phyloP scores from a whole-genome alignment of 2,329 filamentous ascomycete genomes.

The Neonectria magnoliae region DNA sequence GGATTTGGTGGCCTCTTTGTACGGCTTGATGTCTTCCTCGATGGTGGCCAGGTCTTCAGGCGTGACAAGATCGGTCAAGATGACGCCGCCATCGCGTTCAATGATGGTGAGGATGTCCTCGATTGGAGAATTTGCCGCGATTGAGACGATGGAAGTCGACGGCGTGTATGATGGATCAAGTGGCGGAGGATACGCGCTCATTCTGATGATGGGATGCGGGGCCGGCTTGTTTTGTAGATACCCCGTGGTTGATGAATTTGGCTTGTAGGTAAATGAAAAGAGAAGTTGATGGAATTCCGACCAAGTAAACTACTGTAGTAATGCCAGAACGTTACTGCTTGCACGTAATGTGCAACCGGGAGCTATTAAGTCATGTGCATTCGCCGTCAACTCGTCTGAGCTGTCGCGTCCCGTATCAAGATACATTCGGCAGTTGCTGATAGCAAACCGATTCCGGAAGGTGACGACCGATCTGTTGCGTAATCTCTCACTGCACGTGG shows the following conservation, averaged over 20 bases:
- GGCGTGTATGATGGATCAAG: background rate
- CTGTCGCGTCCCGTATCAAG: background rate
- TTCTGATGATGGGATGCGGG: background rate
- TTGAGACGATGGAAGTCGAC: background rate
- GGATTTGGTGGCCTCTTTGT: background rate
- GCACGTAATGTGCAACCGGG: background rate
- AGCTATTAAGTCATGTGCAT: background rate
- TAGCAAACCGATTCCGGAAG: background rate
- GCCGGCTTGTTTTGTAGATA: background rate
- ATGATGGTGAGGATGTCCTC: background rate
- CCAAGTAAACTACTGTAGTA: background rate
- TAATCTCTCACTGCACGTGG: background rate
- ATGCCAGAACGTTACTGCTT: background rate
- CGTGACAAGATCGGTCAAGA: background rate
- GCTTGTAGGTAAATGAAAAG: too few species aligned
- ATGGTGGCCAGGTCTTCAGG: background rate
- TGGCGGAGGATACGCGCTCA: background rate
- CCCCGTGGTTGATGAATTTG: background rate
- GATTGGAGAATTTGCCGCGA: background rate
- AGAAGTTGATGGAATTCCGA: too few species aligned
- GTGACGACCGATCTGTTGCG: constrained; percentile 1
- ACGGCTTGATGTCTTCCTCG: background rate
- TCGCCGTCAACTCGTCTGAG: background rate
- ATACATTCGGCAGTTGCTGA: background rate
- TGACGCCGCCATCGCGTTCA: background rate